Conservation (phyloP, 306 rosid genomes). For the Macrotyloma uniflorum region DNA sequence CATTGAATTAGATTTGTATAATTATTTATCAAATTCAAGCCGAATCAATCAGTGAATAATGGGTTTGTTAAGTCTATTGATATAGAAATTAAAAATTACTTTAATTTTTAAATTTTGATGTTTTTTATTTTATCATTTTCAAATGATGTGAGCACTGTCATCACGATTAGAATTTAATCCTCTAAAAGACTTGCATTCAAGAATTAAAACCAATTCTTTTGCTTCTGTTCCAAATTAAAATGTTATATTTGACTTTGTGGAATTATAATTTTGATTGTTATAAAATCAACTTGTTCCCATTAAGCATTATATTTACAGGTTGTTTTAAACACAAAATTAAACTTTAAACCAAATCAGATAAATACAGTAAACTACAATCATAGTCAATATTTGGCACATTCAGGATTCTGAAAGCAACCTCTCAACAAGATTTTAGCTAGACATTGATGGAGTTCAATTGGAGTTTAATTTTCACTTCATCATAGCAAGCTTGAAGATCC, state of each 20-base stretch:
- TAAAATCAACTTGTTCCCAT: background rate
- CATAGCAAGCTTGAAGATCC: conserved; percentile 67
- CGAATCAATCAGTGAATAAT: too few species aligned
- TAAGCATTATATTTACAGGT: background rate
- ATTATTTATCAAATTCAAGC: too few species aligned
- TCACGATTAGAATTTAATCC: too few species aligned
- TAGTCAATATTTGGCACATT: background rate
- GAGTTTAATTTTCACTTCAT: conserved; percentile 57
- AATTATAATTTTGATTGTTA: background rate
- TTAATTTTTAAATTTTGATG: too few species aligned
- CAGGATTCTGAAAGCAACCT: conserved; percentile 20
- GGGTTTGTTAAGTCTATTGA: too few species aligned
- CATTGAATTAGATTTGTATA: too few species aligned
- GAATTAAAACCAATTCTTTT: too few species aligned
- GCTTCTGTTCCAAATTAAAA: background rate
- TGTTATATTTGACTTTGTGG: background rate
- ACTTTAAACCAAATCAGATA: background rate
- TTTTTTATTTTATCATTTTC: too few species aligned
- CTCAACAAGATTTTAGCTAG: conserved; percentile 33
- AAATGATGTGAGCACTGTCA: too few species aligned
- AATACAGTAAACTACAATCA: background rate
- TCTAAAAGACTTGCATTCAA: background rate
- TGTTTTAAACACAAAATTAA: background rate
- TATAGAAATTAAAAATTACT: too few species aligned
- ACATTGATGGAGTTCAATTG: conserved; percentile 35